Evolutionary conservation across 176 grass and related monocot species (phyloP).

Genomic region (Triticum turgidum): DNA sequence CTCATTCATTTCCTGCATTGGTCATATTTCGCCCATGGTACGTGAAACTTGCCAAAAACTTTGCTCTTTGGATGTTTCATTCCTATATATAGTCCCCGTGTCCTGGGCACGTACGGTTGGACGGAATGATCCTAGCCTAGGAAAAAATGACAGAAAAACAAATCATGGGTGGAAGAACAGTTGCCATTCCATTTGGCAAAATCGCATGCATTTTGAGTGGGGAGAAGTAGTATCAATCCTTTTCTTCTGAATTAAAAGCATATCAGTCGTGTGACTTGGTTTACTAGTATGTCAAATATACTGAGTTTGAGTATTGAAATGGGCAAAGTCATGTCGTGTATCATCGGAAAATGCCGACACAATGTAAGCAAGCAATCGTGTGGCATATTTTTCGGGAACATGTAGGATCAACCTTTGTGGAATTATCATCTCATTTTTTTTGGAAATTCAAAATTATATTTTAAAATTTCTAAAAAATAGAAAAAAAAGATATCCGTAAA

Average conservation of each 20-base stretch:
- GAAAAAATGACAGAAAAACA: not conserved
- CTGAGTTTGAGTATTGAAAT: not conserved
- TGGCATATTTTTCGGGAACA: too few species aligned
- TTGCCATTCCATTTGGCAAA: slow-evolving; percentile 15
- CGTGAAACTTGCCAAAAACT: slow-evolving; percentile 8
- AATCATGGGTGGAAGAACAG: not conserved
- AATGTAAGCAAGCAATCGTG: too few species aligned
- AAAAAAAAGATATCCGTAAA: too few species aligned
- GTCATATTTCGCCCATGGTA: not conserved
- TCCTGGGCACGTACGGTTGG: not conserved
- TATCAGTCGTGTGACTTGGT: not conserved
- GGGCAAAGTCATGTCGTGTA: not conserved
- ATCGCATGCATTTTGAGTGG: not conserved
- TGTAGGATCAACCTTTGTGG: too few species aligned
- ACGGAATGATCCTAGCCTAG: not conserved
- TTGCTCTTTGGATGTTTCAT: not conserved
- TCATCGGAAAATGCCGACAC: not conserved
- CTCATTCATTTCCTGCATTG: not conserved
- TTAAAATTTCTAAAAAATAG: too few species aligned
- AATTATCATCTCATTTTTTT: too few species aligned
- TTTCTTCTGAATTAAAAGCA: not conserved
- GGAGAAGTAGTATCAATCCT: not conserved
- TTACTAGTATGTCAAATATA: not conserved
- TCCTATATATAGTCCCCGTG: not conserved
- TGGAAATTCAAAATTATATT: too few species aligned